phyloP scores from a whole-genome alignment of 1,139 yeast genomes.

The Debaryomyces psychrophilus region DNA sequence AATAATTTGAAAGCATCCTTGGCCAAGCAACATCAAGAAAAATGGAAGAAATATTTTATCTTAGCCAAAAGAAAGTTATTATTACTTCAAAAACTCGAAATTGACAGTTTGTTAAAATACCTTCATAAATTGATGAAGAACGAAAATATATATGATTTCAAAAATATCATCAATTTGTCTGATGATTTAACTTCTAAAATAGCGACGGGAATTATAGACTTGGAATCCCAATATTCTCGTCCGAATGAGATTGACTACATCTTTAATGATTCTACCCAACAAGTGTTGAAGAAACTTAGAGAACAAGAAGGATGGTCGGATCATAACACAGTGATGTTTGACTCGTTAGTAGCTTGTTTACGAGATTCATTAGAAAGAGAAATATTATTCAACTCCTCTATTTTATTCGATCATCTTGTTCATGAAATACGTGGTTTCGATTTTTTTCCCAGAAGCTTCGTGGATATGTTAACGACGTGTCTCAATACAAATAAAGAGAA shows the following conservation, averaged over 20 bases:
- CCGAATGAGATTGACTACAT: slow-evolving; percentile 57
- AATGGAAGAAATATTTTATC: slow-evolving; percentile 50
- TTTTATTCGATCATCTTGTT: slow-evolving; percentile 46
- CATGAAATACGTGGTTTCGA: slow-evolving; percentile 31
- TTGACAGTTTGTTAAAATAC: slow-evolving; percentile 29
- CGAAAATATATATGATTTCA: slow-evolving; percentile 5
- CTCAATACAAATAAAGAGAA: slow-evolving; percentile 7
- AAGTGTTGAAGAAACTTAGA: slow-evolving; percentile 45
- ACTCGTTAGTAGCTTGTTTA: slow-evolving; percentile 42
- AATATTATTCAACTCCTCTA: slow-evolving; percentile 56
- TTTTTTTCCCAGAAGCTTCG: slow-evolving; percentile 23
- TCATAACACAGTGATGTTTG: slow-evolving; percentile 43
- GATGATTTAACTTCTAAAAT: slow-evolving; percentile 34
- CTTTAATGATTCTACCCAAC: slow-evolving; percentile 43
- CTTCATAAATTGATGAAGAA: slow-evolving; percentile 10
- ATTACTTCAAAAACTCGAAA: slow-evolving; percentile 45
- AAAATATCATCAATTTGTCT: slow-evolving; percentile 22
- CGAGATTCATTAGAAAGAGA: slow-evolving; percentile 55
- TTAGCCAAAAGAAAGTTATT: slow-evolving; percentile 63
- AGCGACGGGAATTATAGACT: slow-evolving; percentile 34
- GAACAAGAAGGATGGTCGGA: slow-evolving; percentile 61
- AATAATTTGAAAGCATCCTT: slow-evolving; percentile 40
- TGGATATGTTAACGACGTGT: slow-evolving; percentile 13
- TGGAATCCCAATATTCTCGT: slow-evolving; percentile 53
- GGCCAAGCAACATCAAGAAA: slow-evolving; percentile 45